Percentiles rank a stretch among this genome's conserved stretches.
phyloP scores from a whole-genome alignment of 108 stramenopile species.

The Bacterosira constricta region DNA sequence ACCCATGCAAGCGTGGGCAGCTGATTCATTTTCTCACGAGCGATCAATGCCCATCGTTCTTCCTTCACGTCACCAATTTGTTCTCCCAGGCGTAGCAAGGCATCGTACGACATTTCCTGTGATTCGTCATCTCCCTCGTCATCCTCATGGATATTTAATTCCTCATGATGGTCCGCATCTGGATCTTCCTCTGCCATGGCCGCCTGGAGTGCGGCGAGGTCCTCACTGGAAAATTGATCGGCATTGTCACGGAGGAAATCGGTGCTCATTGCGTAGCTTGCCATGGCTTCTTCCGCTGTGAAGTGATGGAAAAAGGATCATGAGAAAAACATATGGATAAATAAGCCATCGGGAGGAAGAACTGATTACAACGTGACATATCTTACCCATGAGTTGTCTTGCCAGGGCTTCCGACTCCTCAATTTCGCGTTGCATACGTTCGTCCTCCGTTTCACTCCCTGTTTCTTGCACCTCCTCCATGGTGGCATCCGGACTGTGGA shows the following conservation, averaged over 20 bases:
- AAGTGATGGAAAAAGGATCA: too few species aligned
- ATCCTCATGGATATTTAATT: constrained; percentile 32
- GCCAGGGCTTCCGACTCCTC: constrained; percentile 85
- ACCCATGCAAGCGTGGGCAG: constrained; percentile 56
- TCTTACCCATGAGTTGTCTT: constrained; percentile 68
- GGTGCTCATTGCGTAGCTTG: constrained; percentile 56
- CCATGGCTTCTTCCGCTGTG: constrained; percentile 87
- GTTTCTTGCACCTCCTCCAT: constrained; percentile 1
- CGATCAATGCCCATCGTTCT: constrained; percentile 79
- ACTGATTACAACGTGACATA: neutral
- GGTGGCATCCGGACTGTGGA: neutral
- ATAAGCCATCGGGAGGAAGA: too few species aligned
- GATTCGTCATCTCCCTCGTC: constrained; percentile 36
- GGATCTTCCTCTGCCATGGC: constrained; percentile 79
- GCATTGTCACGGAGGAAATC: constrained; percentile 67
- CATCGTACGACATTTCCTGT: constrained; percentile 65
- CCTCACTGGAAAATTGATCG: constrained; percentile 77
- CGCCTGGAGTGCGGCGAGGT: constrained; percentile 76
- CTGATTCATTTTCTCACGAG: constrained; percentile 58
- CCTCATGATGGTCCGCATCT: constrained; percentile 31
- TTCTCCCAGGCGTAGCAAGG: constrained; percentile 76
- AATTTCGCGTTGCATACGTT: constrained; percentile 64
- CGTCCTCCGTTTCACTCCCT: constrained; percentile 49
- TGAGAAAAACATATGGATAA: too few species aligned
- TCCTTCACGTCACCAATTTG: constrained; percentile 84